Conservation (phyloP, 352 stramenopile genomes). For the Stramenopiles sp. region DNA sequence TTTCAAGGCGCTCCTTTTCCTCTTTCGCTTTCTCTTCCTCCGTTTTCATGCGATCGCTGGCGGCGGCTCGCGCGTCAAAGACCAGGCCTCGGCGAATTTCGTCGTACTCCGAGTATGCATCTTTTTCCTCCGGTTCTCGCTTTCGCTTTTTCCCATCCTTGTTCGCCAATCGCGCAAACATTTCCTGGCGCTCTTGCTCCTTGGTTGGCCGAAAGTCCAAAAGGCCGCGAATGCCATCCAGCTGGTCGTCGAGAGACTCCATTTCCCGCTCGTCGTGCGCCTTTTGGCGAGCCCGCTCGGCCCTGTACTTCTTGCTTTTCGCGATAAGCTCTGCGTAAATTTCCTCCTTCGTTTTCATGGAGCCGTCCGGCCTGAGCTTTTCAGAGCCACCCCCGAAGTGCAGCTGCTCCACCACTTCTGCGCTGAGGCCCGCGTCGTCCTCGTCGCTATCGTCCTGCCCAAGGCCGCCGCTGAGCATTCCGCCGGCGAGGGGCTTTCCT, state of each 20-base stretch:
- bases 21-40: slow-evolving; percentile 75
- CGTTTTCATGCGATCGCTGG: slow-evolving; percentile 76
- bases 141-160: too few relatives aligned
- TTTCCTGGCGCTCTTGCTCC: slow-evolving; percentile 40
- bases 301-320: slow-evolving; percentile 67
- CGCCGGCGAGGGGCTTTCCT: slow-evolving; percentile 24
- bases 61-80: slow-evolving; percentile 72
- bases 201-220: slow-evolving; percentile 48
- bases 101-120: slow-evolving; percentile 54
- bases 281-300: slow-evolving; percentile 59
- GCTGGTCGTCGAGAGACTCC: slow-evolving; percentile 45
- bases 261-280: slow-evolving; percentile 46
- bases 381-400: slow-evolving; percentile 48
- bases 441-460: slow-evolving; percentile 50
- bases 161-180: slow-evolving; percentile 33
- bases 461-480: too few relatives aligned
- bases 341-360: slow-evolving; percentile 45
- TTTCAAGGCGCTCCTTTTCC: slow-evolving; percentile 53
- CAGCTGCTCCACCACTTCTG: slow-evolving; percentile 51
- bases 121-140: slow-evolving; percentile 12
- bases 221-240: slow-evolving; percentile 37
- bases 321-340: slow-evolving; percentile 54
- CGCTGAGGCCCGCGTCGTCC: slow-evolving; percentile 38
- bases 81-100: slow-evolving; percentile 47
- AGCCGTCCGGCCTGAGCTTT: slow-evolving; percentile 12